These are phyloP conservation scores for Suhomyces faveliae DNA, from an alignment of 805 yeast species.

Conservation along the genomic window DNA sequence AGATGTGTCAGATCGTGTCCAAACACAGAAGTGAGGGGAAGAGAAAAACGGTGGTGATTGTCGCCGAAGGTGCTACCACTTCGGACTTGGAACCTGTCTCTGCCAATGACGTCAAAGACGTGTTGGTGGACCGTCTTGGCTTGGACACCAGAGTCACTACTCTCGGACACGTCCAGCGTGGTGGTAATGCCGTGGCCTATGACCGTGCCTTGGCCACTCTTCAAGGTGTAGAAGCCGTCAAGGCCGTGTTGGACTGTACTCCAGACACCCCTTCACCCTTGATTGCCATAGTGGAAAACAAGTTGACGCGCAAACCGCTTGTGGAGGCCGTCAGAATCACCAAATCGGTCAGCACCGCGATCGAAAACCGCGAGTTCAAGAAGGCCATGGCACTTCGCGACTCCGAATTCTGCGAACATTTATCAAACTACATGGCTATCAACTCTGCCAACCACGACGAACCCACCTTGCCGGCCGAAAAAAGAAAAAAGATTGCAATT, in stretches of 20 bases:
- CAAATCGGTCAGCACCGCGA: conserved; percentile 87
- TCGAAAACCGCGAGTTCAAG: conserved; percentile 72
- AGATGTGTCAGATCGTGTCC: conserved; percentile 68
- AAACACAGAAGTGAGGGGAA: conserved; percentile 86
- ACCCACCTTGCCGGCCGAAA: conserved; percentile 51
- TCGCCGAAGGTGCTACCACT: conserved; percentile 97
- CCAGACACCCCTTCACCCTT: conserved; percentile 93
- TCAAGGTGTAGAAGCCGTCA: conserved; percentile 97
- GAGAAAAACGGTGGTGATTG: conserved; percentile 93
- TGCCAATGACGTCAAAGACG: conserved; percentile 76
- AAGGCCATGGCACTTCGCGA: conserved; percentile 87
- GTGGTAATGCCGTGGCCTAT: conserved; percentile 96
- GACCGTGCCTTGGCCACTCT: conserved; percentile 90
- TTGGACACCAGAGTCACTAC: conserved; percentile 94
- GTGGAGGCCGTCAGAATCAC: conserved; percentile 89
- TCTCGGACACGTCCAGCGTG: conserved; percentile 97
- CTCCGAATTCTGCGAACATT: conserved; percentile 80
- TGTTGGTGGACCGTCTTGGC: conserved; percentile 70
- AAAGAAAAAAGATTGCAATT: conserved; percentile 75
- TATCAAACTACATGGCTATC: conserved; percentile 67
- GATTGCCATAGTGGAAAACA: conserved; percentile 87
- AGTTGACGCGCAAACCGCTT: conserved; percentile 78
- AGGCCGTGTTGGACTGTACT: conserved; percentile 83
- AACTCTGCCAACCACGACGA: conserved; percentile 66
- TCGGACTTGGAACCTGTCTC: conserved; percentile 76